Conservation (phyloP, 352 stramenopile species). For the Aphanomyces astaci region DNA sequence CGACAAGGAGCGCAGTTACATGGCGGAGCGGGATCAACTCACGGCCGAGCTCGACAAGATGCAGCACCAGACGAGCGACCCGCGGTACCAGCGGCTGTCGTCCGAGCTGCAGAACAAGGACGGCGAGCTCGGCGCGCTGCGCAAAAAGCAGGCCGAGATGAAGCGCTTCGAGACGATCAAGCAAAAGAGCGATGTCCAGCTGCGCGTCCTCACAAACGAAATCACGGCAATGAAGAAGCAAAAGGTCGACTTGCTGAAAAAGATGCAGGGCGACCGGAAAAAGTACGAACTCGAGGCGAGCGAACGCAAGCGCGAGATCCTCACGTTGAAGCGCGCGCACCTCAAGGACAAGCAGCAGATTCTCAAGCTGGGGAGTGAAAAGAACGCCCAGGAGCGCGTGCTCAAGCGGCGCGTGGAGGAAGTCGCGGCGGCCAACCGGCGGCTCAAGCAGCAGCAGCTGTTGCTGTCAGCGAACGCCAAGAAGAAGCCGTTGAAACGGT, state of each 20-base stretch:
- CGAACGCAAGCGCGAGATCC: slow-evolving; percentile 64
- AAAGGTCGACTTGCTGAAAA: slow-evolving; percentile 83
- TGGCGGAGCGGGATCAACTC: slow-evolving; percentile 40
- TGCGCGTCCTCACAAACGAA: slow-evolving; percentile 68
- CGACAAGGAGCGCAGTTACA: slow-evolving; percentile 51
- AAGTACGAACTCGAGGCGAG: slow-evolving; percentile 77
- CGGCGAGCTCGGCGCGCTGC: slow-evolving; percentile 50
- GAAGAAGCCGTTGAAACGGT: slow-evolving; percentile 32
- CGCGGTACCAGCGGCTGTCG: slow-evolving; percentile 44
- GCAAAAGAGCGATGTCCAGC: slow-evolving; percentile 82
- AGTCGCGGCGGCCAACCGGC: slow-evolving; percentile 61
- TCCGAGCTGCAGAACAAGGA: slow-evolving; percentile 76
- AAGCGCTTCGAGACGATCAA: slow-evolving; percentile 74
- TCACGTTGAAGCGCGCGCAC: slow-evolving; percentile 70
- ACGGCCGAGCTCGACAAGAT: slow-evolving; percentile 36
- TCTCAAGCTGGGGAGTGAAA: slow-evolving; percentile 65
- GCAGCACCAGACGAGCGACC: slow-evolving; percentile 29
- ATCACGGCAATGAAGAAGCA: slow-evolving; percentile 84
- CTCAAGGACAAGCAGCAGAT: slow-evolving; percentile 80
- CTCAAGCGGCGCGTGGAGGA: slow-evolving; percentile 85
- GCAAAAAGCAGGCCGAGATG: slow-evolving; percentile 79
- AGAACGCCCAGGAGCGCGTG: slow-evolving; percentile 78
- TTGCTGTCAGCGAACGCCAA: slow-evolving; percentile 58
- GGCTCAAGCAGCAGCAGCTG: slow-evolving; percentile 79
- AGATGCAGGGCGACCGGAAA: slow-evolving; percentile 82